A percentile compares a stretch with the other conserved stretches of the same genome.
phyloP scores from a whole-genome alignment of 805 yeast genomes.

The Yamadazyma nakazawae region DNA sequence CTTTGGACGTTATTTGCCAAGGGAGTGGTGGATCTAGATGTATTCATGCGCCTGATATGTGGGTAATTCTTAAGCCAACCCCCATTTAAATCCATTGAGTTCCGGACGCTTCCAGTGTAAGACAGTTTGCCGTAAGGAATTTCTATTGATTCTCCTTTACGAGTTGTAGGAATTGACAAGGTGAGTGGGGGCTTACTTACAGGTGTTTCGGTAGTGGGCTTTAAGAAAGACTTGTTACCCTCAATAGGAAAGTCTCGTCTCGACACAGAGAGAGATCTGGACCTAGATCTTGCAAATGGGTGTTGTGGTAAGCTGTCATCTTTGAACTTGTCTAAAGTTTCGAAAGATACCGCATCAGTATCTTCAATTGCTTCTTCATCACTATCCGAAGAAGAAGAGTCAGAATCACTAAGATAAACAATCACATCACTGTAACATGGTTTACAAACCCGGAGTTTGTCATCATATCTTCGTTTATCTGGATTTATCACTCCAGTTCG shows the following conservation, averaged over 20 bases:
- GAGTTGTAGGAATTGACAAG: conserved; percentile 79
- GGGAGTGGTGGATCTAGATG: conserved; percentile 8
- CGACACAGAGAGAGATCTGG: conserved; percentile 16
- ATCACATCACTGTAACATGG: conserved; percentile 75
- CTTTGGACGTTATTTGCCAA: conserved; percentile 6
- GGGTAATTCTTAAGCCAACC: conserved; percentile 31
- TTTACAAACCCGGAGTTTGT: conserved; percentile 73
- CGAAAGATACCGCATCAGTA: conserved; percentile 14
- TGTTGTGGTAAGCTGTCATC: conserved; percentile 24
- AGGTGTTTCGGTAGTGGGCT: conserved; percentile 1
- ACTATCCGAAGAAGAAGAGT: conserved; percentile 31
- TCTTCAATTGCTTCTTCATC: conserved; percentile 29
- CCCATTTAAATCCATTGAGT: conserved; percentile 7
- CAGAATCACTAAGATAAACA: conserved; percentile 64
- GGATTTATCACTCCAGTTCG: conserved; percentile 16
- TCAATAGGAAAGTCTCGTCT: conserved; percentile 4
- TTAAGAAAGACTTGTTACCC: conserved; percentile 3
- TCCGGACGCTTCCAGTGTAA: not conserved
- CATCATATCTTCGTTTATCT: conserved; percentile 50
- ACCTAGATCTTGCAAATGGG: conserved; percentile 27
- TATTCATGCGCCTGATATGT: conserved; percentile 16
- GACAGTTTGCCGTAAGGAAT: conserved; percentile 39
- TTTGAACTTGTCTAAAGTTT: conserved; percentile 13
- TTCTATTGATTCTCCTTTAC: conserved; percentile 76
- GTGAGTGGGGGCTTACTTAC: conserved; percentile 29